These are phyloP conservation scores for Magnolia officinalis DNA, from an alignment of 164 flowering plant genomes.

Conservation along the genomic window DNA sequence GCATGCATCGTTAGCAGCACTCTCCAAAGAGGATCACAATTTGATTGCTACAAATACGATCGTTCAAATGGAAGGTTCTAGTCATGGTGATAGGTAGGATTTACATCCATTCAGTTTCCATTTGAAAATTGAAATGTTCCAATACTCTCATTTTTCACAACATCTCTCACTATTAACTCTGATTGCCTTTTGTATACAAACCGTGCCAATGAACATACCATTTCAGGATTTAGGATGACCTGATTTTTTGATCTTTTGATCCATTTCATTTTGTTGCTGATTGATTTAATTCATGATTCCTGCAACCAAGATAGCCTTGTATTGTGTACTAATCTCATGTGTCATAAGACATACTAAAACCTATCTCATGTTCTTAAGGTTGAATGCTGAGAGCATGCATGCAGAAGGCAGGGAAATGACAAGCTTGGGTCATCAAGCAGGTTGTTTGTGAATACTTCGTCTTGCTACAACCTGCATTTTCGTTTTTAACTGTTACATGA, in stretches of 20 bases:
- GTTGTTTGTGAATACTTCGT: conserved; percentile 24
- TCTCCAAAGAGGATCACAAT: conserved; percentile 50
- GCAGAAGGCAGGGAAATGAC: conserved; percentile 42
- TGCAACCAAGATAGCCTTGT: not conserved
- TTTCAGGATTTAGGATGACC: no score
- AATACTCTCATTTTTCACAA: not conserved
- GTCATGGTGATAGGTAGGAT: conserved; percentile 50
- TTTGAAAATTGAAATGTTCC: not conserved
- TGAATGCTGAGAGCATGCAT: conserved; percentile 30
- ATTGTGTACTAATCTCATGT: not conserved
- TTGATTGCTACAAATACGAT: conserved; percentile 24
- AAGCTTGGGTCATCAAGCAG: conserved; percentile 38
- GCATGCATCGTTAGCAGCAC: conserved; percentile 77
- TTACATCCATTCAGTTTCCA: not conserved
- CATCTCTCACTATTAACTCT: no score
- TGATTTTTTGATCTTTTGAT: not conserved
- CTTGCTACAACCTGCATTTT: not conserved
- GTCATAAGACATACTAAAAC: not conserved
- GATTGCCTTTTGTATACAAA: no score
- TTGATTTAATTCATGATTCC: not conserved
- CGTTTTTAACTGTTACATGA: not conserved
- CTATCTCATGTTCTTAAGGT: conserved; percentile 35
- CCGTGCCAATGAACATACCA: no score
- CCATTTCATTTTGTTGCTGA: not conserved
- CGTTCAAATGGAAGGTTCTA: conserved; percentile 39